These are phyloP conservation scores for Dentipellis fragilis DNA, from an alignment of 768 basidiomycete species.

Conservation along the genomic window DNA sequence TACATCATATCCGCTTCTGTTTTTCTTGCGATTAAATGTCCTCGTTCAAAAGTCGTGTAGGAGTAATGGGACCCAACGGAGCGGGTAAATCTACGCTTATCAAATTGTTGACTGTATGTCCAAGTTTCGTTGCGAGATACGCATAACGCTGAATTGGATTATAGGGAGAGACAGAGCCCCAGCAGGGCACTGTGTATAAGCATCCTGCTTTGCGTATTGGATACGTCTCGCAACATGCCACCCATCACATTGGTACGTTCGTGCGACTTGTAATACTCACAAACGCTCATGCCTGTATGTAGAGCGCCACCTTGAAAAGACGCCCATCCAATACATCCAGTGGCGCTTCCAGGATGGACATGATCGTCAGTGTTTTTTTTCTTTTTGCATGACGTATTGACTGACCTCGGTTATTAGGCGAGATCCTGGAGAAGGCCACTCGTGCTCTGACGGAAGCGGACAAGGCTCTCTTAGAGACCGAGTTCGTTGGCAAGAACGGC, in stretches of 20 bases:
- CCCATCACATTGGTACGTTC: slow-evolving; percentile 78
- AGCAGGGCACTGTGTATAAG: slow-evolving; percentile 87
- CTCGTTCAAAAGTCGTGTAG: slow-evolving; percentile 69
- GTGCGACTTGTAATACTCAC: slow-evolving; percentile 5
- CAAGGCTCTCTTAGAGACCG: slow-evolving; percentile 62
- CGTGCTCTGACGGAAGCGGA: slow-evolving; percentile 88
- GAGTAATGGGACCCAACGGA: slow-evolving; percentile 87
- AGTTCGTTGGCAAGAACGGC: slow-evolving; percentile 88
- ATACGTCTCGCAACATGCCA: slow-evolving; percentile 96
- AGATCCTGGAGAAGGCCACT: slow-evolving; percentile 84
- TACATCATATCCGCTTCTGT: slow-evolving; percentile 9
- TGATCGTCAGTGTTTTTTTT: slow-evolving; percentile 55
- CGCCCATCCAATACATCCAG: slow-evolving; percentile 93
- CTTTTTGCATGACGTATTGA: slow-evolving; percentile 2
- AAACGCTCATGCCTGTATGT: slow-evolving; percentile 6
- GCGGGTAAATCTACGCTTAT: slow-evolving; percentile 95
- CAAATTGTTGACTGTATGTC: slow-evolving; percentile 77
- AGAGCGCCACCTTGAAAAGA: slow-evolving; percentile 94
- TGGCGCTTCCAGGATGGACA: slow-evolving; percentile 99
- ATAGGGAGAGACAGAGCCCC: slow-evolving; percentile 85
- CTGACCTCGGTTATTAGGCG: slow-evolving; percentile 37
- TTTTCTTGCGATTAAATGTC: slow-evolving; percentile 10
- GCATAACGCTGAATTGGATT: neutral
- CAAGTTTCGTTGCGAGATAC: neutral
- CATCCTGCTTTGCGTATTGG: slow-evolving; percentile 91